These are phyloP conservation scores for Sextonia rubra DNA, from an alignment of 164 flowering plant species.

Conservation along the genomic window DNA sequence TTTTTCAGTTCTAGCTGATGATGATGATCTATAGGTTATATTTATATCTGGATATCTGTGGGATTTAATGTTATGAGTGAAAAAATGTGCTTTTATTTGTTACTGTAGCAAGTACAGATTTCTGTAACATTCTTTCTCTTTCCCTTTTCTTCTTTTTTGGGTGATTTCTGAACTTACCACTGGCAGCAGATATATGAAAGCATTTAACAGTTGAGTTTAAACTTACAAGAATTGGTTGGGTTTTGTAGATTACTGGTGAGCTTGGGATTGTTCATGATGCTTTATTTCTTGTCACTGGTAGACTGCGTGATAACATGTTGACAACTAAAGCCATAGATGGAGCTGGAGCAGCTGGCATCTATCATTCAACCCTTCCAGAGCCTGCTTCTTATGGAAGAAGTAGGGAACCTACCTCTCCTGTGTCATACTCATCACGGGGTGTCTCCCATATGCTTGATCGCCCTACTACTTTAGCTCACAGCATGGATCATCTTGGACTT, in stretches of 20 bases:
- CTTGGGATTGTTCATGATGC: conserved; percentile 68
- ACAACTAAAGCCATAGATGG: conserved; percentile 25
- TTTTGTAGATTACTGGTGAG: conserved; percentile 70
- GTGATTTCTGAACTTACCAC: neutral
- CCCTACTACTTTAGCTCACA: conserved; percentile 30
- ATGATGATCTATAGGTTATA: no score
- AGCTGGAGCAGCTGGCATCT: conserved; percentile 27
- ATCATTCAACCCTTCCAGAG: conserved; percentile 33
- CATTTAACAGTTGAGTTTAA: neutral
- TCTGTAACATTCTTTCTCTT: neutral
- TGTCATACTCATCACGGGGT: conserved; percentile 24
- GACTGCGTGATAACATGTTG: conserved; percentile 58
- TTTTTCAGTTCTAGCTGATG: no score
- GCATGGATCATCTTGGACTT: conserved; percentile 46
- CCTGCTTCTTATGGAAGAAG: conserved; percentile 37
- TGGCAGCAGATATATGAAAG: neutral
- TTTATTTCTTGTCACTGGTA: conserved; percentile 54
- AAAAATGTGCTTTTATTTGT: neutral
- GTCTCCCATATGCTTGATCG: conserved; percentile 28
- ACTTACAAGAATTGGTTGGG: conserved; percentile 4
- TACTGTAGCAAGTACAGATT: neutral
- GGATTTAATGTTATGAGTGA: no score
- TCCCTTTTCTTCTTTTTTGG: no score
- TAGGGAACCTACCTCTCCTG: conserved; percentile 35
- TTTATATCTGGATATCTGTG: no score